Percentiles rank a stretch among this genome's conserved stretches.
Evolutionary conservation across 2,329 filamentous ascomycete species (phyloP).

Genomic region (Colletotrichum tofieldiae): DNA sequence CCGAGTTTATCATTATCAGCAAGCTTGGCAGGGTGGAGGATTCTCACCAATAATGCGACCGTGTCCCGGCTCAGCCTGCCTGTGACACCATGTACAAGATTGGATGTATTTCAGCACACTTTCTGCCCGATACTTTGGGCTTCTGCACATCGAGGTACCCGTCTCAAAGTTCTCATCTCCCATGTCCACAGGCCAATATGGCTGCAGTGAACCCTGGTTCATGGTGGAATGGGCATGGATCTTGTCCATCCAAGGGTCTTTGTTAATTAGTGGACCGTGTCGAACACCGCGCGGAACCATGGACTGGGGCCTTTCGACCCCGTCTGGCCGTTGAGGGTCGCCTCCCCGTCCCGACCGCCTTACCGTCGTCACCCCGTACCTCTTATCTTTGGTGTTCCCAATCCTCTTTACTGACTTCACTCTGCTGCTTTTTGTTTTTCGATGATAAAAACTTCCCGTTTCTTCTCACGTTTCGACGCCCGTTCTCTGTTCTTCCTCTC

Average conservation of each 20-base stretch:
- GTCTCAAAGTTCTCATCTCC: background rate
- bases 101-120: too few species aligned
- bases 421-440: background rate
- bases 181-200: background rate
- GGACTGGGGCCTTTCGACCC: slow-evolving; percentile 14
- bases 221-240: background rate
- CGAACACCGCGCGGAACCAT: background rate
- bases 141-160: too few species aligned
- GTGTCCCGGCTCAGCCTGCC: too few species aligned
- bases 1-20: too few species aligned
- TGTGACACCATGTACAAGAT: background rate
- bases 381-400: background rate
- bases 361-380: slow-evolving; percentile 4
- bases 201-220: background rate
- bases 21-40: too few species aligned
- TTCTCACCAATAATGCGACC: too few species aligned
- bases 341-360: slow-evolving; percentile 25
- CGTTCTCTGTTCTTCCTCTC: background rate
- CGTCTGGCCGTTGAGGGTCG: slow-evolving; percentile 23
- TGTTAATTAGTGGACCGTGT: too few species aligned
- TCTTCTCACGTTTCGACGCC: background rate
- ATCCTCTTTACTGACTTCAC: background rate
- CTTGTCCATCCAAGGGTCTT: background rate
- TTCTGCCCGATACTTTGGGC: too few species aligned
- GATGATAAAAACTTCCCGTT: too few species aligned